Base-by-base conservation (phyloP, 1,284 basidiomycete genomes). In the Naganishia sp. region DNA sequence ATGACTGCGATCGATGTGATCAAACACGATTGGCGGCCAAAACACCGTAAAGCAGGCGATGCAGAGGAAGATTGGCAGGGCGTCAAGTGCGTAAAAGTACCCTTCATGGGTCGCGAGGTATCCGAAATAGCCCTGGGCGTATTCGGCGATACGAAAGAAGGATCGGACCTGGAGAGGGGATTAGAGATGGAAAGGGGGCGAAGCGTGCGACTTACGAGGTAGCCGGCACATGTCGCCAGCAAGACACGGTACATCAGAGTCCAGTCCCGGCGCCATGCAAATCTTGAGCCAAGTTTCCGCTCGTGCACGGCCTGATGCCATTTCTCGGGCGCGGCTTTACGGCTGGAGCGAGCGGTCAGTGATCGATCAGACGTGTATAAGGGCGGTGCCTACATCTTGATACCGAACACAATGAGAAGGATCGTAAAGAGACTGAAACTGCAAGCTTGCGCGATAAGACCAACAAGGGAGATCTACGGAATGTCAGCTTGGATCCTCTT, bases 381-480 rank as follows among this genome's bases (percentile, higher is more conserved):
- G 2, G 39, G 21, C 7, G 28, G 7, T 3, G 73, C 73, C 69
- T 77, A 81, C 31, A 88, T 79, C 31, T 83, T 83, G 70, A 80
- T 82, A 18, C 86, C 73, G 77, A 89, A 89, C 6, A 84, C 74
- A 15, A 83, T 35, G 68, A 83, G 86, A 39, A 90, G 81, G 28
- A 74, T 68, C 13, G 83, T 82, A 75, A 90, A 90, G 46, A 83
- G 73, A 58, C 82, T 70, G 76, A 90, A 89, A 13, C 86, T 88
- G 10, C 81, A 72, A 31, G 88, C 79, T 72, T 89, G 87, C 28
- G 86, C 74, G 47, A 81, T 82, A 5, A 89, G 81, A n/a, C 86
- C 88, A 7, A 81, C 82, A 10, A 89, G 78, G 74, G 87, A 86
- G 28, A 88, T 82, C 85, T 72, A 28, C 9, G 31, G 17, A 17